phyloP scores from a whole-genome alignment of 441 rosid species.

The Euphorbia celastroides region DNA sequence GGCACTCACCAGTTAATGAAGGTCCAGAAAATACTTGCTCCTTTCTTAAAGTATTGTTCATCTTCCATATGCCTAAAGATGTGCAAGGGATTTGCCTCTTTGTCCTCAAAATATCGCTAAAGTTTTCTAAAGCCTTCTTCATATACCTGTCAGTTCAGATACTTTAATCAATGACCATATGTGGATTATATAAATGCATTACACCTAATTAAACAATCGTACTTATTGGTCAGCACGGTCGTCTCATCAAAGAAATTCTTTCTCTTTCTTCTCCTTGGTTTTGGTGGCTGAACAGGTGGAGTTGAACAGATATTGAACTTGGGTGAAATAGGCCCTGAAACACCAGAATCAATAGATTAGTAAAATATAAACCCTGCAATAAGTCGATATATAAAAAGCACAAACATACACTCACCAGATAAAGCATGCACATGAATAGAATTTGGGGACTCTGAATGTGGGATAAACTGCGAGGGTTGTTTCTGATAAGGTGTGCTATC shows the following conservation, averaged over 20 bases:
- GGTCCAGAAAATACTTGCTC: conserved; percentile 54
- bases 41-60: conserved; percentile 38
- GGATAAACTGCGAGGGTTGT: conserved; percentile 33
- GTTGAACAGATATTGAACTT: conserved; percentile 45
- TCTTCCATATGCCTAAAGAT: conserved; percentile 51
- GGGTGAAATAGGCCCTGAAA: conserved; percentile 50
- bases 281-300: conserved; percentile 48
- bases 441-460: conserved; percentile 37
- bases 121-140: conserved; percentile 52
- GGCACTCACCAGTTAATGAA: conserved; percentile 42
- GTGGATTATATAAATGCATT: neutral
- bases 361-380: conserved; percentile 6
- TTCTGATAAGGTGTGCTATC: conserved; percentile 34
- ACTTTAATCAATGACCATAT: conserved; percentile 21
- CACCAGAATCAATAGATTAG: conserved; percentile 8
- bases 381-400: conserved; percentile 12
- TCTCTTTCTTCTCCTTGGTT: conserved; percentile 45
- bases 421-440: conserved; percentile 19
- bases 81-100: conserved; percentile 45
- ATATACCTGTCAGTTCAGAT: conserved; percentile 36
- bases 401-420: conserved; percentile 47
- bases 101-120: conserved; percentile 45
- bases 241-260: conserved; percentile 46
- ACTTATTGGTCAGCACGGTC: conserved; percentile 64
- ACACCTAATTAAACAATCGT: conserved; percentile 18